These are phyloP conservation scores for Arxiozyma bovina DNA, from an alignment of 1,139 yeast genomes.

Conservation along the genomic window DNA sequence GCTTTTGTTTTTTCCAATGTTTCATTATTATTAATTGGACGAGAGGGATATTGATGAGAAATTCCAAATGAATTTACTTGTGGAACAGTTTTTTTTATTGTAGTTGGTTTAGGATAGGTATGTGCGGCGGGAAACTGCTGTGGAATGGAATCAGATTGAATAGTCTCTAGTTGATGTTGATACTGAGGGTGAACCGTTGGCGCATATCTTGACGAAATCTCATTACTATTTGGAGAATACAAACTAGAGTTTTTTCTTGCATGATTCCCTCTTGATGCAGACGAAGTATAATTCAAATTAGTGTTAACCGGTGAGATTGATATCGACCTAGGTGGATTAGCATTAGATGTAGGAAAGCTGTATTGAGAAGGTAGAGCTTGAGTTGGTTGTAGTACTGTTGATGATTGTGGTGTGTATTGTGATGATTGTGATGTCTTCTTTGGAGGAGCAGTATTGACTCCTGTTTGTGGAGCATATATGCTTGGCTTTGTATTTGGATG, in stretches of 20 bases:
- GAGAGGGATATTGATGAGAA: neutral
- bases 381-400: neutral
- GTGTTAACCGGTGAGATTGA: neutral
- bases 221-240: slow-evolving; percentile 27
- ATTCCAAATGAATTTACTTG: neutral
- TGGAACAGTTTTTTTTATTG: slow-evolving; percentile 9
- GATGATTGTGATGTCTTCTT: neutral
- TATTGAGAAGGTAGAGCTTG: neutral
- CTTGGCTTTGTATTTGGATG: neutral
- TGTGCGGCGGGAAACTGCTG: neutral
- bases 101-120: slow-evolving; percentile 13
- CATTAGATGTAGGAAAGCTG: neutral
- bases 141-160: neutral
- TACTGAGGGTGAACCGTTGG: slow-evolving; percentile 35
- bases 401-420: neutral
- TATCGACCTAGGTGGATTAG: neutral
- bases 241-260: slow-evolving; percentile 27
- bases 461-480: slow-evolving; percentile 8
- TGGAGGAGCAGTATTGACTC: neutral
- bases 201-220: slow-evolving; percentile 32
- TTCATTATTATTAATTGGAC: slow-evolving; percentile 1
- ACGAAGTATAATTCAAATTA: neutral
- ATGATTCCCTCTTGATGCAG: slow-evolving; percentile 4
- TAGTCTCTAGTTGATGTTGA: slow-evolving; percentile 7
- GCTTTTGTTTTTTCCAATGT: slow-evolving; percentile 3